Base-by-base conservation (phyloP, 495 filamentous ascomycete genomes). In the Talaromyces proteolyticus region DNA sequence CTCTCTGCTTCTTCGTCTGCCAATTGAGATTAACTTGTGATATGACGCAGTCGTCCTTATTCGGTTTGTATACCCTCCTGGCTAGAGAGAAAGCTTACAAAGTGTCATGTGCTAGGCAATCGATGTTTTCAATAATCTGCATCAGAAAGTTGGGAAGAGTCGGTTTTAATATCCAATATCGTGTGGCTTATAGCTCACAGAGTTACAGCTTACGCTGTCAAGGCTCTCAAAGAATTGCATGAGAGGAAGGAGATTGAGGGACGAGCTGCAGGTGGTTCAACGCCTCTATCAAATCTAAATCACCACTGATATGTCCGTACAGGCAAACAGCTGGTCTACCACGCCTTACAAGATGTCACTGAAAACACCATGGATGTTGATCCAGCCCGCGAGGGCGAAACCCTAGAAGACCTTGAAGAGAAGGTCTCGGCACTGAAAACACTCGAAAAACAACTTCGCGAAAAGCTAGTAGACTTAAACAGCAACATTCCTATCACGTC, bases 141-240 rank as follows among this genome's bases (percentile, higher is more conserved):
- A 85, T 59, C 83, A 84, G 54, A 80, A 78, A 57, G 79, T 88
- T 47, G 79, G 78, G 19, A 88, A 88, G 63, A 62, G 80, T 79
- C 53, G 53, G 59, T 18, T 44, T 38, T 12, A n/a, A n/a, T n/a
- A n/a, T 48, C 16, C n/a, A 1, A n/a, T 26, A 49, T 16, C 19
- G 4, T 40, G 49, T 18, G 14, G 10, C 38, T 17, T 41, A 17
- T 24, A 44, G 41, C 56, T 60, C 16, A 58, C 22, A 10, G 11
- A 29, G 20, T 36, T 29, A 11, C 38, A 80, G 77, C 81, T 6
- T 69, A 79, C 41, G 75, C 85, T n/a, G 72, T 74, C 10, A 87
- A 85, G 62, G 52, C 73, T 36, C 62, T 88, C 23, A 81, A 77
- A 53, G 81, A 86, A 49, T 63, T 88, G 59, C 79, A 84, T 41